Evolutionary conservation across 2,329 filamentous ascomycete genomes (phyloP), one percentile per base, ranked within the genome.

Genomic region (Epichloe festucae): DNA sequence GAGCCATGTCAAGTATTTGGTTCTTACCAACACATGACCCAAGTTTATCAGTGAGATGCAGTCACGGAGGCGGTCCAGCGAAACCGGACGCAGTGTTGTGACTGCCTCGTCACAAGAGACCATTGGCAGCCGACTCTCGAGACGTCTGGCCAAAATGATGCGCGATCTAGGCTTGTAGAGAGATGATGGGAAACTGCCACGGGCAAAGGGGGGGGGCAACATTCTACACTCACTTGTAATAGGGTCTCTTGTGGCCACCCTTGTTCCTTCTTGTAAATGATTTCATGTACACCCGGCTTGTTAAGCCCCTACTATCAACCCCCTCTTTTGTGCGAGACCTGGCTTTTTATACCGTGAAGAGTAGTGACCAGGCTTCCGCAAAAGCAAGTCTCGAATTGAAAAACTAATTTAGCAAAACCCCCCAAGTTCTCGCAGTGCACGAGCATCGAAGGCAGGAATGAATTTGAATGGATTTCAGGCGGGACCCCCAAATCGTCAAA

Each of bases 11-110:
- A 83, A 82, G 63, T 81, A 84, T 53, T 70, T 84, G 8, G 81
- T 85, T 2, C 67, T 84, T 55, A 82, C 79, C 12, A 85, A 85
- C 61, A 85, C 82, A 0, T 85, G 82, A 81, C 74, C 75, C 34
- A 77, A 76, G 60, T 80, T 75, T 57, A 69, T 77, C 34, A 23
- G 31, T 4, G 54, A 58, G 51, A 58, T 58, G 54, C 55, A 53
- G 41, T 44, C 42, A 8, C 48, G 46, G 39, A 49, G 52, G 21
- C 48, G 50, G 10, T 57, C 54, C 11, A 51, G 49, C n/a, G 56
- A 57, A 11, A 57, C 51, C 10, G 48, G 43, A n/a, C 45, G 48
- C 43, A 51, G 44, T 27, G 39, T 31, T 3, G 6, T 34, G 4
- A 48, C 52, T 15, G n/a, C 19, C 1, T 23, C 34, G 14, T 50